phyloP scores from a whole-genome alignment of 441 rosid genomes.

The Flueggea neowawraea region DNA sequence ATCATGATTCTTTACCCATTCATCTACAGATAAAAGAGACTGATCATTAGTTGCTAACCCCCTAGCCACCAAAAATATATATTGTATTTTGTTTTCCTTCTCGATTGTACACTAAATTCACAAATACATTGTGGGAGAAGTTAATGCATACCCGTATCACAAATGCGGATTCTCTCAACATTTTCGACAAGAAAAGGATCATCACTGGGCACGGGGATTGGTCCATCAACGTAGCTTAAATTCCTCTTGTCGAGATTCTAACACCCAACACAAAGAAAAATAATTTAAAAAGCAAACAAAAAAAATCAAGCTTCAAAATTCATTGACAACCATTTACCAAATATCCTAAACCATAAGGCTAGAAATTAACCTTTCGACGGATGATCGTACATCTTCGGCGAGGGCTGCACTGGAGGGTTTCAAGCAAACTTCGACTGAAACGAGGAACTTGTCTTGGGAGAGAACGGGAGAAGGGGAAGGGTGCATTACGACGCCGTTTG shows the following conservation, averaged over 20 bases:
- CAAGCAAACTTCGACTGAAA: constrained; percentile 92
- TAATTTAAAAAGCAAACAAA: background rate
- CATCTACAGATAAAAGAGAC: constrained; percentile 44
- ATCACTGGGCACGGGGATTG: constrained; percentile 62
- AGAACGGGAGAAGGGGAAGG: constrained; percentile 28
- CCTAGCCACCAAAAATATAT: too few species aligned
- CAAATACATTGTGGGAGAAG: background rate
- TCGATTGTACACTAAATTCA: background rate
- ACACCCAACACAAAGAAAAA: constrained; percentile 3
- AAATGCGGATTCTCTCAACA: constrained; percentile 62
- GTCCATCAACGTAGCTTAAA: constrained; percentile 87
- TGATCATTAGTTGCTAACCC: background rate
- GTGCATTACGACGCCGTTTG: constrained; percentile 25
- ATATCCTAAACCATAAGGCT: too few species aligned
- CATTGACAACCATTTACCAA: background rate
- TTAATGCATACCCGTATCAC: constrained; percentile 63
- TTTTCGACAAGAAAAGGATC: constrained; percentile 68
- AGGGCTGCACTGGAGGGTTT: constrained; percentile 84
- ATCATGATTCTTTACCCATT: constrained; percentile 70
- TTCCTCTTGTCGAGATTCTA: constrained; percentile 90
- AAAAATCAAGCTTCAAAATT: background rate
- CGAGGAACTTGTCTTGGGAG: constrained; percentile 46
- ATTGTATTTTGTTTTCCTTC: background rate
- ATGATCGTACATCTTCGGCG: constrained; percentile 50
- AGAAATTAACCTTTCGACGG: constrained; percentile 61